Evolutionary conservation across 306 rosid species (phyloP).

Genomic region (Gastrolobium villosum): DNA sequence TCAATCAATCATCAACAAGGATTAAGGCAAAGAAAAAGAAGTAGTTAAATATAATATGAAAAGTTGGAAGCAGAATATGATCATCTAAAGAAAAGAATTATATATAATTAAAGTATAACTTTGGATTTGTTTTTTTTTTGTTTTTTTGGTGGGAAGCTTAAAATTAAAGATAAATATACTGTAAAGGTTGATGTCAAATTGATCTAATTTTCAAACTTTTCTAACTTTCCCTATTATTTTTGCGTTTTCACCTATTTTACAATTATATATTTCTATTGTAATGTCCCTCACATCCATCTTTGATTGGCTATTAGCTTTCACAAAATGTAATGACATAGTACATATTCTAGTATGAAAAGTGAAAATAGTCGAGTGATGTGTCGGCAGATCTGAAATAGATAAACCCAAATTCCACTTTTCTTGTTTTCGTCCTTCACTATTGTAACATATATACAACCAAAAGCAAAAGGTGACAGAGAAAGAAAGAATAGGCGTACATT

Average conservation of each 20-base stretch:
- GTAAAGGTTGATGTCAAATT: slow-evolving; percentile 2
- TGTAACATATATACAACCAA: background rate
- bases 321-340: background rate
- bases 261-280: background rate
- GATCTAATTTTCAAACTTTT: slow-evolving; percentile 22
- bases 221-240: background rate
- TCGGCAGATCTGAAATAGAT: slow-evolving; percentile 29
- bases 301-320: slow-evolving; percentile 16
- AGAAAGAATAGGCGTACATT: background rate
- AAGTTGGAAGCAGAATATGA: slow-evolving; percentile 12
- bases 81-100: background rate
- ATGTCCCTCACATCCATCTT: background rate
- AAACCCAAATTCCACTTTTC: background rate
- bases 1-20: slow-evolving; percentile 1
- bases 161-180: background rate
- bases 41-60: background rate
- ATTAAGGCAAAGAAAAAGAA: background rate
- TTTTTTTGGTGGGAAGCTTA: background rate
- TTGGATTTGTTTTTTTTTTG: background rate
- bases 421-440: background rate
- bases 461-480: slow-evolving; percentile 1
- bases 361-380: background rate
- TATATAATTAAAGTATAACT: background rate
- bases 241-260: background rate
- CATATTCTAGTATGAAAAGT: slow-evolving; percentile 6